Evolutionary conservation across 495 filamentous ascomycete species (phyloP), one percentile per base, ranked within the genome.

Genomic region (Aspergillus bertholletiae): DNA sequence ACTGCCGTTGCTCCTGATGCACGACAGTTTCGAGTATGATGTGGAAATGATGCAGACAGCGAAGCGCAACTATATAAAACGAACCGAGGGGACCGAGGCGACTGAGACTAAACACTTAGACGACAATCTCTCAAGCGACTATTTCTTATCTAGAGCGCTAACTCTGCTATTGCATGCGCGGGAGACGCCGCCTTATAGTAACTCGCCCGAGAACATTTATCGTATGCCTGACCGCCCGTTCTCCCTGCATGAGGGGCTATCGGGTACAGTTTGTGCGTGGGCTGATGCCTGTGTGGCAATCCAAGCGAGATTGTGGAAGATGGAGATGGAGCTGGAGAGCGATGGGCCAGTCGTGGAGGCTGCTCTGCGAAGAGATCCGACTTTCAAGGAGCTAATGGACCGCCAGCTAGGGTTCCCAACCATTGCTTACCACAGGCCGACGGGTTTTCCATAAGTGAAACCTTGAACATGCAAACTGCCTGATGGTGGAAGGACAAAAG

Each of bases 221-320:
- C 73, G 76, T 8, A 60, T 68, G 57, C 77, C 76, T 7, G 77
- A 80, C 56, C 64, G 65, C 24, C 73, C 76, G 9, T 78, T 68
- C 51, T 64, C 62, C 20, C 56, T 78, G 15, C 73, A 69, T 17
- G 75, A 80, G 47, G 77, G 77, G 12, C 59, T 80, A 9, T 60
- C 76, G 0, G 77, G 77, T 2, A 73, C 68, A 20, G 45, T 79
- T 2, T 76, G 73, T 57, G 77, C 76, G 2, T 78, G 75, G 76
- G 69, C 74, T 12, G 73, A 78, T 32, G 61, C 74, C 6, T 79
- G 73, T 30, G 65, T 67, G 3, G 62, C 69, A 2, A 53, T 78
- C 13, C 63, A 71, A 39, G 65, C 62, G 21, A 65, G 62, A 41
- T 46, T 79, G 51, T 60, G 68, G 41, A 72, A 70, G 46, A 63